Base-by-base conservation (phyloP, 805 yeast species). In the Metschnikowia amazonensis region DNA sequence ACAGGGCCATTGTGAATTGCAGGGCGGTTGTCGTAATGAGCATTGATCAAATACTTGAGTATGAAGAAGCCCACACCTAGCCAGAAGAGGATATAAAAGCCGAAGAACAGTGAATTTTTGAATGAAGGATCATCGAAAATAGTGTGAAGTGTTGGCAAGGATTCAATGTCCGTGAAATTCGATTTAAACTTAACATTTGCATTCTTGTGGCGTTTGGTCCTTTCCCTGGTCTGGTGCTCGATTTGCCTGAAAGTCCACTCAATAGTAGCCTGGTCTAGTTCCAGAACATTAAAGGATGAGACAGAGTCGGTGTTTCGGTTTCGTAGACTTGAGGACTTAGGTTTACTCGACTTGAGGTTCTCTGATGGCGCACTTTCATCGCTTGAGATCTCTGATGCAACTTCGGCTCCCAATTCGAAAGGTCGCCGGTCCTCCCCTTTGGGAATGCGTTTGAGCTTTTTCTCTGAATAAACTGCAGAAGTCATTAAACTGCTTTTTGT, bases 71-170 rank as follows among this genome's bases (percentile, higher is more conserved):
- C 81, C 4, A 82, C 75, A 4, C 79, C 77, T 44, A 86, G 66
- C 96, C 96, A 88, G 50, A 81, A 80, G 40, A 89, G 75, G 4
- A 88, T 83, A 62, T 81, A 92, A 48, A 94, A 76, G 2, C 98
- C 98, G 54, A 78, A 81, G 61, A 87, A 89, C 44, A 70, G 67
- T 3, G 80, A 64, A 1, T 72, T 66, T 42, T 67, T 66, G 48
- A 72, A 66, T 24, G 64, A 58, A 3, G 68, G 72, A 13, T 74
- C 66, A 57, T 84, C 90, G 49, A 84, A 72, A 14, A 84, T 80
- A 4, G 75, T 66, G 6, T 75, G 61, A 27, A 75, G 45, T 9
- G 42, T 47, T 4, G 51, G 47, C 2, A 28, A 21, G 10, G 42
- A 17, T 5, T 42, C 48, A 34, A 44, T 43, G 29, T 53, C 54